Percentiles rank a stretch among this genome's conserved stretches.
Conservation (phyloP, 1,139 yeast species). For the Pichia sp. region DNA sequence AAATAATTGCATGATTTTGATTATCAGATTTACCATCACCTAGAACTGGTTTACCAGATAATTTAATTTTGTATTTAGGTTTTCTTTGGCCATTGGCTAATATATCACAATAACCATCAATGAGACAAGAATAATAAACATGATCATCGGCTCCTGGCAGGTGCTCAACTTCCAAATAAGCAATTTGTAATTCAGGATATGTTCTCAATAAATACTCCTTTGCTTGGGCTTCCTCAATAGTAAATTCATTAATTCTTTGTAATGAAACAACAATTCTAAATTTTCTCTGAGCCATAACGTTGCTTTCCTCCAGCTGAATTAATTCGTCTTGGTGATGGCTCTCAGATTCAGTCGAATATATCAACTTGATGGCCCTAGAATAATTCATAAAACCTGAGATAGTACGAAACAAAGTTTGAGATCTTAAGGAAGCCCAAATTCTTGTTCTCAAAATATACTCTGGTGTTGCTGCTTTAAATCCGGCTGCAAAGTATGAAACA, state of each 20-base stretch:
- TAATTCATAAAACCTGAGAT: slow-evolving; percentile 54
- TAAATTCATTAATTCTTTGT: slow-evolving; percentile 56
- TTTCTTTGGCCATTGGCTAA: slow-evolving; percentile 29
- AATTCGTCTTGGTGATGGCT: slow-evolving; percentile 22
- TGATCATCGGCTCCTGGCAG: slow-evolving; percentile 33
- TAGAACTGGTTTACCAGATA: slow-evolving; percentile 49
- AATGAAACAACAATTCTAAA: slow-evolving; percentile 64
- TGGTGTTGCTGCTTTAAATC: slow-evolving; percentile 48
- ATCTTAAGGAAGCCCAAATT: slow-evolving; percentile 52
- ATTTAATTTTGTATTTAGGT: slow-evolving; percentile 38
- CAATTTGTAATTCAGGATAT: slow-evolving; percentile 56
- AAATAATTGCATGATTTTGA: slow-evolving; percentile 46
- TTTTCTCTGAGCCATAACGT: slow-evolving; percentile 51
- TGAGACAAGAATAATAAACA: slow-evolving; percentile 53
- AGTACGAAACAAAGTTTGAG: slow-evolving; percentile 50
- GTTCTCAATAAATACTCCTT: slow-evolving; percentile 50
- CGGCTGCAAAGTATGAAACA: slow-evolving; percentile 27
- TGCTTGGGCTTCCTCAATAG: slow-evolving; percentile 45
- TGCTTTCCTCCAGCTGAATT: slow-evolving; percentile 34
- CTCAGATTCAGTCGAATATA: slow-evolving; percentile 40
- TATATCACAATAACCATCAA: slow-evolving; percentile 46
- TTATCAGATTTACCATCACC: slow-evolving; percentile 57
- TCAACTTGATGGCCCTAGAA: slow-evolving; percentile 41
- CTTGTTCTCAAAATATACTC: slow-evolving; percentile 47
- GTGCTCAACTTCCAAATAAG: slow-evolving; percentile 49